Evolutionary conservation across 1,284 basidiomycete genomes (phyloP).

Genomic region (Wolfiporia cocos): DNA sequence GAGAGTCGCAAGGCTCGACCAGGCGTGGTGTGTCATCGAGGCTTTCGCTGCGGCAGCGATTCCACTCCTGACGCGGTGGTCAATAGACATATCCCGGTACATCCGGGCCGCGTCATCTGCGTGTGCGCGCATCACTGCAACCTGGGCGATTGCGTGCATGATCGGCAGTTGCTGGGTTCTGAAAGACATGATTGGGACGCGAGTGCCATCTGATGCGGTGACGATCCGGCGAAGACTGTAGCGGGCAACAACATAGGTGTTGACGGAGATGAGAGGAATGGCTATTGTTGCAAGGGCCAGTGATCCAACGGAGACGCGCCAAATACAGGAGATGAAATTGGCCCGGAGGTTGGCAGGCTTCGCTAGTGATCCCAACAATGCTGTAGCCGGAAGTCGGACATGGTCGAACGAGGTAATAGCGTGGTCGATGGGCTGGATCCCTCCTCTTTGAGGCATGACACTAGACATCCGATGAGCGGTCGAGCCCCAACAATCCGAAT

Average conservation of each 20-base stretch:
- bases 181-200: conserved; percentile 32
- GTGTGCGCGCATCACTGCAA: conserved; percentile 26
- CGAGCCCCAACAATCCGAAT: neutral
- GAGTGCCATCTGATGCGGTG: conserved; percentile 8
- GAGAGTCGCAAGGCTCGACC: conserved; percentile 6
- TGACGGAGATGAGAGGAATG: conserved; percentile 22
- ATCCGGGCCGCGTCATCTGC: conserved; percentile 13
- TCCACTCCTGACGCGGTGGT: conserved; percentile 21
- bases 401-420: conserved; percentile 33
- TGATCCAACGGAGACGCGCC: conserved; percentile 31
- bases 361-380: conserved; percentile 28
- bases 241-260: conserved; percentile 23
- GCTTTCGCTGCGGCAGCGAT: conserved; percentile 16
- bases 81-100: conserved; percentile 17
- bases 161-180: conserved; percentile 36
- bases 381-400: conserved; percentile 27
- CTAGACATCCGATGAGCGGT: conserved; percentile 14
- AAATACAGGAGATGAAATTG: conserved; percentile 27
- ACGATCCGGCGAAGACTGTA: conserved; percentile 32
- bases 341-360: conserved; percentile 16
- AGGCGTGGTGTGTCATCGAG: conserved; percentile 12
- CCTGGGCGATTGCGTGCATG: conserved; percentile 27
- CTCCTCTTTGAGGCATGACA: conserved; percentile 28
- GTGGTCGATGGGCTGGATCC: conserved; percentile 30
- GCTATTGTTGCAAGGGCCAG: conserved; percentile 24